Percentiles rank a stretch among this genome's conserved stretches.
Conservation (phyloP, 2,329 filamentous ascomycete genomes). For the Talaromyces sp. region DNA sequence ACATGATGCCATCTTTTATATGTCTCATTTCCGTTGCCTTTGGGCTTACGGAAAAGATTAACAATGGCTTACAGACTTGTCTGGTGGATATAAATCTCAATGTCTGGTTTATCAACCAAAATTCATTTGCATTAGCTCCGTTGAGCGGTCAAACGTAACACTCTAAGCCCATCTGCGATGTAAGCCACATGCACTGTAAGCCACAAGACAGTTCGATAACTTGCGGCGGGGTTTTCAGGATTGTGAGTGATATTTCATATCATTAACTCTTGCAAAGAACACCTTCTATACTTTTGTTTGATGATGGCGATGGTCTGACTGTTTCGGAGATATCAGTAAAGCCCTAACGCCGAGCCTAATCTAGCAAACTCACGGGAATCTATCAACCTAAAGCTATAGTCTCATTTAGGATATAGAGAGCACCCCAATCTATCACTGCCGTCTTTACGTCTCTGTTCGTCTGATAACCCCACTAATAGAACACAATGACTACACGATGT, state of each 20-base stretch:
- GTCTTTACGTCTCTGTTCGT: background rate
- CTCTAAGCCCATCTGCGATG: slow-evolving; percentile 26
- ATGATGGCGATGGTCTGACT: background rate
- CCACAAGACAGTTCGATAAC: background rate
- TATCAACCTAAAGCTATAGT: background rate
- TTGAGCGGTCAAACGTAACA: slow-evolving; percentile 29
- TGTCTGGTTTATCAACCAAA: background rate
- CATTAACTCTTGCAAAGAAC: background rate
- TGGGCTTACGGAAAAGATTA: background rate
- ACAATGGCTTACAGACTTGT: background rate
- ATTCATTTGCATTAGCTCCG: background rate
- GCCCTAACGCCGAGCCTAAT: background rate
- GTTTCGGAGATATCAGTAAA: background rate
- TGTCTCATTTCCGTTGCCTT: background rate
- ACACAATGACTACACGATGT: background rate
- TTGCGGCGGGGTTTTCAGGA: background rate
- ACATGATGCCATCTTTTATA: background rate
- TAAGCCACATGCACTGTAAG: slow-evolving; percentile 22
- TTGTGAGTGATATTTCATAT: background rate
- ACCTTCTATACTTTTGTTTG: too few relatives aligned
- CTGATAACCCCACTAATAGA: background rate
- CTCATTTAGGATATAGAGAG: background rate
- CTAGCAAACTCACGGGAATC: too few relatives aligned
- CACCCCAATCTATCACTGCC: background rate
- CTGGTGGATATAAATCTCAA: background rate